Conservation (phyloP, 345 rosid genomes). For the Acer negundo region DNA sequence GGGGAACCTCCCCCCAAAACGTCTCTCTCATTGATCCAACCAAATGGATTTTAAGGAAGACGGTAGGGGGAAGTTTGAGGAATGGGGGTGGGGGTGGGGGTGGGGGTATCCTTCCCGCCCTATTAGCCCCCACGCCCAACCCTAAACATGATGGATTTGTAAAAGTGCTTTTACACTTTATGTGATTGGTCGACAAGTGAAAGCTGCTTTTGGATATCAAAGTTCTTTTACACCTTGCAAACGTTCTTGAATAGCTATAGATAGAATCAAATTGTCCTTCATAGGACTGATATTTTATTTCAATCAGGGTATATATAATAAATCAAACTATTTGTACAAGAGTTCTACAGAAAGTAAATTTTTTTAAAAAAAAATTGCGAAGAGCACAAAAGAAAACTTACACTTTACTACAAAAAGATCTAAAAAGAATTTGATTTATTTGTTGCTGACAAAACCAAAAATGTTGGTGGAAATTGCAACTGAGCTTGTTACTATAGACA, state of each 20-base stretch:
- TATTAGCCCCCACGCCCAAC: too few relatives aligned
- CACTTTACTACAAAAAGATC: not conserved
- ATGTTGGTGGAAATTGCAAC: conserved; percentile 55
- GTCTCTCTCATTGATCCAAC: too few relatives aligned
- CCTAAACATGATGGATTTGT: not conserved
- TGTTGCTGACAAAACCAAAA: conserved; percentile 20
- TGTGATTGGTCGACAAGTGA: not conserved
- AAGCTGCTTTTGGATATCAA: not conserved
- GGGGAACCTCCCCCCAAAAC: too few relatives aligned
- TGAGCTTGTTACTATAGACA: conserved; percentile 48
- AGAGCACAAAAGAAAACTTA: not conserved
- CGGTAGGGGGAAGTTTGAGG: too few relatives aligned
- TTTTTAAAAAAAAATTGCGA: not conserved
- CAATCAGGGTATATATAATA: not conserved
- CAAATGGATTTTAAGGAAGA: too few relatives aligned
- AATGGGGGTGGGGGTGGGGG: too few relatives aligned
- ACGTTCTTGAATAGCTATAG: not conserved
- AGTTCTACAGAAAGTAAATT: too few relatives aligned
- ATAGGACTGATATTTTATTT: not conserved
- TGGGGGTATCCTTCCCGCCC: too few relatives aligned
- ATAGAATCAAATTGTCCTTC: not conserved
- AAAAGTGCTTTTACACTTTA: not conserved
- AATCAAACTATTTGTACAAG: not conserved
- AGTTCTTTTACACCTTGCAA: not conserved
- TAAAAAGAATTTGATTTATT: conserved; percentile 2